Base-by-base conservation (phyloP, 2,329 filamentous ascomycete genomes). In the Claviceps cyperi region DNA sequence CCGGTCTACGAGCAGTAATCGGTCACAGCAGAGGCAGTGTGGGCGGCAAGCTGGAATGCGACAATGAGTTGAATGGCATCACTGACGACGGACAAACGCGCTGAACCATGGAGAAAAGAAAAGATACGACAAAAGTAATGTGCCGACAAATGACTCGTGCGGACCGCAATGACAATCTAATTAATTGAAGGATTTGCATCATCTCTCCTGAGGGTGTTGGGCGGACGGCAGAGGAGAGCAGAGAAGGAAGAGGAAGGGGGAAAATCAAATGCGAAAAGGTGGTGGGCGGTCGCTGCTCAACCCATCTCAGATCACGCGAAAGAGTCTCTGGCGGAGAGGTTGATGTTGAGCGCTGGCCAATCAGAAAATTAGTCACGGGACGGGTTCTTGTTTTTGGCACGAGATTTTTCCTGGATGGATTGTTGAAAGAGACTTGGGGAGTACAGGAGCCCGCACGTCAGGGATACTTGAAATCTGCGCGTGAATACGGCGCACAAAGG, bases 281-380 rank as follows among this genome's bases (percentile, higher is more conserved):
- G 51, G 55, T 56, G 53, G 53, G 53, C 53, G 51, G 53, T 55
- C 50, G 51, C 51, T 46, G 50, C 50, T 53, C 54, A 52, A 55
- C 54, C 54, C 54, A 55, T 55, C 49, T 43, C 51, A 56, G 62
- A 65, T 65, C 62, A 64, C 58, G 63, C 56, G 59, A 55, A 59
- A 50, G 57, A 59, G 62, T 62, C 61, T 59, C 57, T 56, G 63
- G 60, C 58, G 55, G 56, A 56, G 55, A 64, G 58, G 59, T 63
- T 63, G 62, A 62, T 59, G 62, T 60, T 57, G 59, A 55, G 36
- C 46, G 51, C 56, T 48, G 60, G 56, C 65, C 65, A 68, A 67
- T 67, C 63, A 68, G 58, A 67, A 67, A 66, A 65, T 58, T 62
- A 62, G 59, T 59, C 62, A 59, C 59, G 56, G 53, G 53, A 56